Base-by-base conservation (phyloP, 495 filamentous ascomycete species). In the Barbatosphaeria neglecta region DNA sequence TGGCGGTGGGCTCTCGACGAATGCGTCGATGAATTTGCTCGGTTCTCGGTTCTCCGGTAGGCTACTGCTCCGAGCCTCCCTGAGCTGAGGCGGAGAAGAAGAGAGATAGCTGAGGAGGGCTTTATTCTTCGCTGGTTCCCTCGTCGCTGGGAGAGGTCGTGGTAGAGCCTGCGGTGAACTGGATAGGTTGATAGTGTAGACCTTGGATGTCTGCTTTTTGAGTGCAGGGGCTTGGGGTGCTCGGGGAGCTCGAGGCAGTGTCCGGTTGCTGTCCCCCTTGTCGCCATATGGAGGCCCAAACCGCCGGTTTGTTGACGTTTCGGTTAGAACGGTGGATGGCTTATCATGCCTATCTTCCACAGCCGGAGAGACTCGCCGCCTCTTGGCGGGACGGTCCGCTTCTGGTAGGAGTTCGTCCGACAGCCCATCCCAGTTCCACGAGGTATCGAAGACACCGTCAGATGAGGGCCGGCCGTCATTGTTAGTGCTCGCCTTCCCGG, bases 381-480 rank as follows among this genome's bases (percentile, higher is more conserved):
- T 57, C 37, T 66, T 65, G 1, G 38, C 9, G 22, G 1, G 49
- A 37, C 2, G 58, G 51, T 3, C 15, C 22, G 22, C 37, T 23
- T 35, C 31, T 35, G 13, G 13, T 2, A 35, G 1, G 19, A 44
- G 17, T 11, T 52, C 54, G 45, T 43, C 44, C 18, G 15, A 15
- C 16, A 20, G 24, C 5, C 35, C 56, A 22, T 65, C 59, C 9
- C 59, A 40, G 28, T 61, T 59, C 4, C 58, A 52, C 11, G 55
- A 63, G 31, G 51, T 63, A 45, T 77, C 72, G 47, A 74, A 65
- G 19, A n/a, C n/a, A n/a, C 79, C 72, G 48, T 80, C 74, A 0
- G 73, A 77, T 11, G 73, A 57, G 43, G 77, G 60, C 27, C 63
- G 25, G 31, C 53, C 56, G 40, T 50, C 13, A 31, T n/a, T n/a